Percentiles rank a stretch among this genome's conserved stretches.
Conservation (phyloP, 441 rosid genomes). For the Arabidopsis hybrid region DNA sequence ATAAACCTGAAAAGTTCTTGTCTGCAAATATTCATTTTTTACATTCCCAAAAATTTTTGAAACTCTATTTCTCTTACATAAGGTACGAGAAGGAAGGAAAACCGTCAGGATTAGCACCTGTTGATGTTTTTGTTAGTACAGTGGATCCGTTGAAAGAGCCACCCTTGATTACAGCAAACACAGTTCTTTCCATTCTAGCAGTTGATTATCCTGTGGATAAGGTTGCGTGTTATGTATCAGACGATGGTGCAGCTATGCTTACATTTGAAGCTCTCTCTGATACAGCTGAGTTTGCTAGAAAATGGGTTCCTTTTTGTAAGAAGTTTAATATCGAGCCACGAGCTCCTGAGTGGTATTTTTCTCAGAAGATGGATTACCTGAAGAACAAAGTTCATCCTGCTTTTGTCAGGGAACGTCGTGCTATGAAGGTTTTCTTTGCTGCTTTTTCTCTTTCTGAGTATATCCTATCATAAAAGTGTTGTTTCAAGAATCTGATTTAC, state of each 20-base stretch:
- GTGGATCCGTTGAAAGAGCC: conserved; percentile 85
- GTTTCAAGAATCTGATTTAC: conserved; percentile 13
- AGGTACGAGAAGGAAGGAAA: conserved; percentile 76
- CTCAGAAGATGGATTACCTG: conserved; percentile 70
- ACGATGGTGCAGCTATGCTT: conserved; percentile 80
- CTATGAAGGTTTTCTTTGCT: conserved; percentile 67
- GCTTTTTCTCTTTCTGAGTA: not conserved
- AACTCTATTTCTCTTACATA: conserved; percentile 2
- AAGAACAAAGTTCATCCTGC: conserved; percentile 60
- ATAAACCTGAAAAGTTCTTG: conserved; percentile 39
- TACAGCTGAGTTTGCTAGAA: conserved; percentile 79
- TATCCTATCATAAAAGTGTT: not conserved
- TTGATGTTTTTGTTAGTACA: conserved; percentile 78
- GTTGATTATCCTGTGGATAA: conserved; percentile 76
- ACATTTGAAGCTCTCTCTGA: conserved; percentile 80
- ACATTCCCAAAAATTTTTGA: conserved; percentile 44
- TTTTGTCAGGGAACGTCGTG: conserved; percentile 75
- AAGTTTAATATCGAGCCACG: conserved; percentile 72
- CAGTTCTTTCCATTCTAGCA: conserved; percentile 71
- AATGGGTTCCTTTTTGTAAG: conserved; percentile 84
- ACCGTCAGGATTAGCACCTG: conserved; percentile 61
- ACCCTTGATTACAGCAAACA: conserved; percentile 73
- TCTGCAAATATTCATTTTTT: conserved; percentile 51
- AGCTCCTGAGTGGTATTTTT: conserved; percentile 81
- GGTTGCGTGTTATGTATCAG: conserved; percentile 78